Evolutionary conservation across 2,329 filamentous ascomycete genomes (phyloP).

Genomic region (Penicillium sp.): DNA sequence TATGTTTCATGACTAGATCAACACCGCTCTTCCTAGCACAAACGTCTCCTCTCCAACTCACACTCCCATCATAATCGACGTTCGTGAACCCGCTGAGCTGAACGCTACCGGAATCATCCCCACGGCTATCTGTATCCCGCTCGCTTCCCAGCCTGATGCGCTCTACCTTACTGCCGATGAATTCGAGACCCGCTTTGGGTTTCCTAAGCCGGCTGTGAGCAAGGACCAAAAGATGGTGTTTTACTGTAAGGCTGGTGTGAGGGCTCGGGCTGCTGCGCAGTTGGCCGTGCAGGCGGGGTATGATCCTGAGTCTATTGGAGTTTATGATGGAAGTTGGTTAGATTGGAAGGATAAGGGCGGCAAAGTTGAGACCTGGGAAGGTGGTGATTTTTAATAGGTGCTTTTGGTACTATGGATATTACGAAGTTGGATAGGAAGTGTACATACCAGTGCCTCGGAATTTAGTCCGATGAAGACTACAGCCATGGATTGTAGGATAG

Average conservation of each 20-base stretch:
- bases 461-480: background rate
- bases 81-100: constrained; percentile 51
- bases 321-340: constrained; percentile 57
- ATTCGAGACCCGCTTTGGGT: constrained; percentile 81
- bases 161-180: constrained; percentile 75
- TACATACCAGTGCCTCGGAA: background rate
- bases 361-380: constrained; percentile 52
- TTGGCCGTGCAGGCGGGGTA: constrained; percentile 79
- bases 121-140: constrained; percentile 76
- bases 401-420: background rate
- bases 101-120: constrained; percentile 64
- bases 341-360: constrained; percentile 82
- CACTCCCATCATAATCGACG: constrained; percentile 44
- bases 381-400: constrained; percentile 20
- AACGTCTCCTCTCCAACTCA: constrained; percentile 26
- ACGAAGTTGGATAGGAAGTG: background rate
- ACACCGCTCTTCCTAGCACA: constrained; percentile 30
- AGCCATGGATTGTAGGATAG: background rate
- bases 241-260: constrained; percentile 90
- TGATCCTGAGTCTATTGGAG: constrained; percentile 58
- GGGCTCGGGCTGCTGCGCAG: constrained; percentile 73
- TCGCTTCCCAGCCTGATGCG: constrained; percentile 74
- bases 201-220: constrained; percentile 63
- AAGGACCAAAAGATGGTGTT: constrained; percentile 64
- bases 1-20: constrained; percentile 30